A percentile compares a stretch with the other conserved stretches of the same genome.
phyloP scores from a whole-genome alignment of 371 early-diverging fungal genomes.

The Synchytrium microbalum region DNA sequence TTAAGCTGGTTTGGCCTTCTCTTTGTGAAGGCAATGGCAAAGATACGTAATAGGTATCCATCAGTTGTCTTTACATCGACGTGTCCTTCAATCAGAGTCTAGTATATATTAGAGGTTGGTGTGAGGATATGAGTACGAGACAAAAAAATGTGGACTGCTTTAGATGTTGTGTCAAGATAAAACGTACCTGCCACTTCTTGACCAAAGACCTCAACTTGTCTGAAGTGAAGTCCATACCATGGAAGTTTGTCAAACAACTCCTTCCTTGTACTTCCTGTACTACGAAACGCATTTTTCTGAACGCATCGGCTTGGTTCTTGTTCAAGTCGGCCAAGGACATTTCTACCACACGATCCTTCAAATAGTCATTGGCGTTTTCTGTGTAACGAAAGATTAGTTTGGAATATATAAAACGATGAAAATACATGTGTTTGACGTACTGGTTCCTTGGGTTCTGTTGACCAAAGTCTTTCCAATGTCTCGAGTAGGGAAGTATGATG shows the following conservation, averaged over 20 bases:
- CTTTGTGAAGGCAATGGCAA: conserved; percentile 97
- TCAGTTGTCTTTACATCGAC: conserved; percentile 99
- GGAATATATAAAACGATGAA: neutral
- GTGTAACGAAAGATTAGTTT: conserved; percentile 6
- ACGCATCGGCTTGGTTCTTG: conserved; percentile 86
- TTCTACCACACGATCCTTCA: conserved; percentile 97
- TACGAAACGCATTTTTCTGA: conserved; percentile 98
- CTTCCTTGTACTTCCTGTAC: conserved; percentile 97
- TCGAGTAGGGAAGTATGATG: conserved; percentile 88
- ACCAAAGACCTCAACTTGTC: conserved; percentile 99
- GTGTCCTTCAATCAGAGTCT: conserved; percentile 96
- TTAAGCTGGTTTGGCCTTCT: conserved; percentile 90
- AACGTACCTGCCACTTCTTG: conserved; percentile 96
- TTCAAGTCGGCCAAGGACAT: conserved; percentile 97
- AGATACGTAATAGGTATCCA: conserved; percentile 98
- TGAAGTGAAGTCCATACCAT: conserved; percentile 99
- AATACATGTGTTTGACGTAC: conserved; percentile 40
- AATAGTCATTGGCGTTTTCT: conserved; percentile 92
- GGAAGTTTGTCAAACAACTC: conserved; percentile 99
- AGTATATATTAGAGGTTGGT: conserved; percentile 4
- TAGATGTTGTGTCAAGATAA: neutral
- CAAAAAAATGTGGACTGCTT: neutral
- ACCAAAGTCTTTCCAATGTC: conserved; percentile 98
- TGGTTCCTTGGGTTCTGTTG: conserved; percentile 98
- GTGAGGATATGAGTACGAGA: neutral